Conservation (phyloP, 2,329 filamentous ascomycete species). For the Colletotrichum ledebouriae region DNA sequence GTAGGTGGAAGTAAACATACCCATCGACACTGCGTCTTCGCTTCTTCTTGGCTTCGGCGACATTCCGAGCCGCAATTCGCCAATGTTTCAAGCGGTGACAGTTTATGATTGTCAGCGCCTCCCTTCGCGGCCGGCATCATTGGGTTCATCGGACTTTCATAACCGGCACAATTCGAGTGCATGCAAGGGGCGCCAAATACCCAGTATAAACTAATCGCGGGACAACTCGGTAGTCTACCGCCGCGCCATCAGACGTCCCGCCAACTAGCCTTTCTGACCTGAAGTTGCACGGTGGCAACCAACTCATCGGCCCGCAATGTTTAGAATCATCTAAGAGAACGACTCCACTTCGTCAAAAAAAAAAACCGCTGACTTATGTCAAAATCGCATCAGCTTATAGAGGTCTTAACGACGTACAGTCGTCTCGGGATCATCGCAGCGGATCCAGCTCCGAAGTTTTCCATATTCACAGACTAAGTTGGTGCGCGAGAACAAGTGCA, state of each 20-base stretch:
- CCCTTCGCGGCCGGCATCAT: not conserved
- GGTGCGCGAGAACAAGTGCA: not conserved
- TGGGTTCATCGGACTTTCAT: not conserved
- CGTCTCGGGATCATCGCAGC: no score
- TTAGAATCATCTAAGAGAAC: not conserved
- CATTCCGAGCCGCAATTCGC: slow-evolving; percentile 8
- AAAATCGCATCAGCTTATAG: no score
- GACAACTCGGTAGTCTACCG: not conserved
- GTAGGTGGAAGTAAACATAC: slow-evolving; percentile 16
- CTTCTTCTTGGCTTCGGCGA: slow-evolving; percentile 11
- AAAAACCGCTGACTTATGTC: no score
- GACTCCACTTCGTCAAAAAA: not conserved
- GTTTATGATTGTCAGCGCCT: slow-evolving; percentile 19
- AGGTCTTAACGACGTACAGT: no score
- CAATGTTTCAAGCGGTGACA: slow-evolving; percentile 21
- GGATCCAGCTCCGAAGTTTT: no score
- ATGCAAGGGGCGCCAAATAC: slow-evolving; percentile 22
- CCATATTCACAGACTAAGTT: no score
- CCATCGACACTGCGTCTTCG: not conserved
- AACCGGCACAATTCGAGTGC: not conserved
- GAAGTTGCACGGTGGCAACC: not conserved
- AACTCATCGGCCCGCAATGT: not conserved
- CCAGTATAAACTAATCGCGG: slow-evolving; percentile 4
- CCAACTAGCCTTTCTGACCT: not conserved
- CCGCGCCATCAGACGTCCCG: slow-evolving; percentile 18